These are phyloP conservation scores for Sonneratia caseolaris DNA, from an alignment of 345 rosid genomes.

Conservation along the genomic window DNA sequence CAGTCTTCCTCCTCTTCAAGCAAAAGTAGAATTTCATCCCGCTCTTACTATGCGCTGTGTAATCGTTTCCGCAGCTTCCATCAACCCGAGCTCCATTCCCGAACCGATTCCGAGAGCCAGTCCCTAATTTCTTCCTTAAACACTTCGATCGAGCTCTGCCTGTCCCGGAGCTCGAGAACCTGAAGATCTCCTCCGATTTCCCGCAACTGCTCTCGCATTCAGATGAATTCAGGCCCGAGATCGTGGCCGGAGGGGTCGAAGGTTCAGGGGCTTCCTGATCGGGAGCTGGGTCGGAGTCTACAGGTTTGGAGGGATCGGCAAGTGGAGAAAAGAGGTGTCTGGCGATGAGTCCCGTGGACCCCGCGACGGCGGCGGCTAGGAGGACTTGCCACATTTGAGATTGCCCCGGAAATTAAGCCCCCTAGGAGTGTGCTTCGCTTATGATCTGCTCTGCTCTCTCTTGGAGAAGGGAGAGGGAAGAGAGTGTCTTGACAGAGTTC, in stretches of 20 bases:
- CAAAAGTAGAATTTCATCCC: slow-evolving; percentile 29
- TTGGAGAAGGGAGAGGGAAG: neutral
- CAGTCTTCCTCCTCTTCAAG: slow-evolving; percentile 56
- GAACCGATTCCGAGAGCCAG: slow-evolving; percentile 18
- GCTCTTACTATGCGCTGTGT: slow-evolving; percentile 1
- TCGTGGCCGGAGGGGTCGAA: slow-evolving; percentile 1
- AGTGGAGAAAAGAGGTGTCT: slow-evolving; percentile 34
- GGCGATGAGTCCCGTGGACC: slow-evolving; percentile 56
- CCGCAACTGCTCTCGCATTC: slow-evolving; percentile 17
- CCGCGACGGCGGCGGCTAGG: slow-evolving; percentile 66
- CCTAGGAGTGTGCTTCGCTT: neutral
- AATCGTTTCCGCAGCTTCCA: neutral
- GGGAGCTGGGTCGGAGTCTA: neutral
- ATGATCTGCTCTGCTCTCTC: neutral
- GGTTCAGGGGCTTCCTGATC: neutral
- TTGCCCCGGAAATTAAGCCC: slow-evolving; percentile 5
- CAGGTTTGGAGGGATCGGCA: slow-evolving; percentile 4
- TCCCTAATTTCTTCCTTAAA: slow-evolving; percentile 20
- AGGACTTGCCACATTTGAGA: slow-evolving; percentile 68
- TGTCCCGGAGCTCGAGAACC: slow-evolving; percentile 62
- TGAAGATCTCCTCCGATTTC: slow-evolving; percentile 40
- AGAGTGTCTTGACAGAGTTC: neutral
- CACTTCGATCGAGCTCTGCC: slow-evolving; percentile 18
- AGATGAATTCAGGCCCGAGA: slow-evolving; percentile 7
- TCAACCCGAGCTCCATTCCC: slow-evolving; percentile 27